phyloP scores from a whole-genome alignment of 1,284 basidiomycete species.

The Hymenochaete sp. region DNA sequence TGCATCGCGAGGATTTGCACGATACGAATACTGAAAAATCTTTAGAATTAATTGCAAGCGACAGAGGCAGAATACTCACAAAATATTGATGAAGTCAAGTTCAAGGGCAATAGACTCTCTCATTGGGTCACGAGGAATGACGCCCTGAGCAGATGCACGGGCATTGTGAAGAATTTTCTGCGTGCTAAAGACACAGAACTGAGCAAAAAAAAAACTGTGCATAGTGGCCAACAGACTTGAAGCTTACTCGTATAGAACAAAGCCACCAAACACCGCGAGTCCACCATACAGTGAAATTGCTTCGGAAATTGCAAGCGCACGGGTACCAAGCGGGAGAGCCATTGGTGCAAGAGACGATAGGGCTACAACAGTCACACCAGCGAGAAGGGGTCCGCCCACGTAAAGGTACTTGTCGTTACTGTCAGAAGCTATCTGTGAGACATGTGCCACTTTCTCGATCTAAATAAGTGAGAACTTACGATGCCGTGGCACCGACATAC shows the following conservation, averaged over 20 bases:
- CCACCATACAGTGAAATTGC: constrained; percentile 79
- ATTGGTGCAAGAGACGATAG: constrained; percentile 81
- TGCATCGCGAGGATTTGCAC: constrained; percentile 69
- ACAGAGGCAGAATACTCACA: constrained; percentile 37
- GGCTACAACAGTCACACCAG: constrained; percentile 81
- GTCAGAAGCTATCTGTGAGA: neutral
- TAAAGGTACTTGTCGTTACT: constrained; percentile 81
- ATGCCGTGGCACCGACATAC: constrained; percentile 86
- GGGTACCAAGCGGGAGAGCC: constrained; percentile 73
- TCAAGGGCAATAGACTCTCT: constrained; percentile 74
- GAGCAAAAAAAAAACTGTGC: constrained; percentile 23
- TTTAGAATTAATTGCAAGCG: constrained; percentile 3
- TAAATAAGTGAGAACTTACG: constrained; percentile 32
- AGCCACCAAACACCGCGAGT: constrained; percentile 80
- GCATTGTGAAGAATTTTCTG: constrained; percentile 79
- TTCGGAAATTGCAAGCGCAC: constrained; percentile 71
- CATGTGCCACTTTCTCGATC: constrained; percentile 5
- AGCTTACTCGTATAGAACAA: constrained; percentile 83
- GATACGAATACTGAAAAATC: constrained; percentile 55
- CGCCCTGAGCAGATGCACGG: constrained; percentile 61
- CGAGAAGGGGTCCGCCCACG: constrained; percentile 77
- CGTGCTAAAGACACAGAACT: constrained; percentile 37
- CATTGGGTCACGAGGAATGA: constrained; percentile 65
- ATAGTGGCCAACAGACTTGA: too few relatives aligned
- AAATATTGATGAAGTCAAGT: constrained; percentile 84